Evolutionary conservation across 2,329 filamentous ascomycete genomes (phyloP).

Genomic region (Aureobasidium sp.): DNA sequence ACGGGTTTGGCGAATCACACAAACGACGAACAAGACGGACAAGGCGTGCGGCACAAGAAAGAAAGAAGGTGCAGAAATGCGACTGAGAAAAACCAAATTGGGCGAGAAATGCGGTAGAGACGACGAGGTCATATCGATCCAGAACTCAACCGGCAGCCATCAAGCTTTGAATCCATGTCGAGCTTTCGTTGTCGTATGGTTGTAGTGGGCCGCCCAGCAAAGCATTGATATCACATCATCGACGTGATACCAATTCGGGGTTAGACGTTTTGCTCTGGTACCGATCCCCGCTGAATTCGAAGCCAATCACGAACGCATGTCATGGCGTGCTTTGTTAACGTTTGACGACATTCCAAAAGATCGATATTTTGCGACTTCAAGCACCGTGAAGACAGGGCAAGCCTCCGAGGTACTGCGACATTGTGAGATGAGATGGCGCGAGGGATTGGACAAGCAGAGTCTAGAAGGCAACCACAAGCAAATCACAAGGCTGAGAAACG

Average conservation of each 20-base stretch:
- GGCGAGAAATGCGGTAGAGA: not conserved
- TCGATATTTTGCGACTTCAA: not conserved
- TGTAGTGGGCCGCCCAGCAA: conserved; percentile 12
- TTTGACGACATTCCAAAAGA: conserved; percentile 7
- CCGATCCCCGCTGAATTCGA: conserved; percentile 2
- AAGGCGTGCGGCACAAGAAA: not conserved
- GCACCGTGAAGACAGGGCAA: not conserved
- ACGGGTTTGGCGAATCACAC: not conserved
- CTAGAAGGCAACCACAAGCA: not conserved
- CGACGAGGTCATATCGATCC: not conserved
- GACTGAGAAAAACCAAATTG: not conserved
- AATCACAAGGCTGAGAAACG: not conserved
- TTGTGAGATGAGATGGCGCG: not conserved
- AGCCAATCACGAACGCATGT: conserved; percentile 1
- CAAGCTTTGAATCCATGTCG: conserved; percentile 9
- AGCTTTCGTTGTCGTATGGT: conserved; percentile 2
- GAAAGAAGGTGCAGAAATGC: conserved; percentile 1
- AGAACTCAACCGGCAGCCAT: conserved; percentile 8
- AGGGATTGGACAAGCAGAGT: not conserved
- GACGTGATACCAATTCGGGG: conserved; percentile 11
- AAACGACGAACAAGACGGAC: not conserved
- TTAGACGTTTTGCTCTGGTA: conserved; percentile 6
- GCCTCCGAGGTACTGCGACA: not conserved
- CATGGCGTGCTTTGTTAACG: conserved; percentile 8
- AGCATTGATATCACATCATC: conserved; percentile 15